These are phyloP conservation scores for Trametes elegans DNA, from an alignment of 768 basidiomycete genomes.

Conservation along the genomic window DNA sequence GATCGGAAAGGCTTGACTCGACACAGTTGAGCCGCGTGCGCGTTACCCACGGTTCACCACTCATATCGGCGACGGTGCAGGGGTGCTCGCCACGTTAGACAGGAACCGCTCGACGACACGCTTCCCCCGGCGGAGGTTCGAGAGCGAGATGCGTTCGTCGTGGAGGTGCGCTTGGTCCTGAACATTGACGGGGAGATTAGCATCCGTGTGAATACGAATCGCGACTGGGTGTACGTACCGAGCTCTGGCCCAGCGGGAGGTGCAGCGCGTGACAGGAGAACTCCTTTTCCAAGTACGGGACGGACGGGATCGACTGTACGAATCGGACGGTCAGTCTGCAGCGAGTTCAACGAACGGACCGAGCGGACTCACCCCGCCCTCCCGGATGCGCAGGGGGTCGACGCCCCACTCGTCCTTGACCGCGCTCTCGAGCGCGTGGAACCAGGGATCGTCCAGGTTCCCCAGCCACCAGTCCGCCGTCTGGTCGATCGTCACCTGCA, in stretches of 20 bases:
- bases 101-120: conserved; percentile 76
- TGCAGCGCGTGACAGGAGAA: conserved; percentile 89
- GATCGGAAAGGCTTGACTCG: too few relatives aligned
- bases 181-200: not conserved
- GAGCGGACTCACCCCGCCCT: conserved; percentile 69
- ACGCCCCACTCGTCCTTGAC: conserved; percentile 86
- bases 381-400: conserved; percentile 83
- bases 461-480: conserved; percentile 98
- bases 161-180: conserved; percentile 92
- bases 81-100: conserved; percentile 43
- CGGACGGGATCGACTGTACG: conserved; percentile 88
- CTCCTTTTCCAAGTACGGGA: conserved; percentile 91
- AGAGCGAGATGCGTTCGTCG: conserved; percentile 86
- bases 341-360: too few relatives aligned
- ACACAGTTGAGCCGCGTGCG: too few relatives aligned
- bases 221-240: conserved; percentile 45
- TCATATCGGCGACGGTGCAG: not conserved
- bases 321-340: not conserved
- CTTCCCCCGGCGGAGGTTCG: conserved; percentile 78
- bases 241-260: conserved; percentile 91
- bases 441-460: conserved; percentile 80
- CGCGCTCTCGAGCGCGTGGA: conserved; percentile 79
- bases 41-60: too few relatives aligned
- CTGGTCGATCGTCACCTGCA: conserved; percentile 73
- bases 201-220: not conserved